A percentile compares a stretch with the other conserved stretches of the same genome.
Evolutionary conservation across 139 green algal species (phyloP).

Genomic region (Haematococcus sp.): DNA sequence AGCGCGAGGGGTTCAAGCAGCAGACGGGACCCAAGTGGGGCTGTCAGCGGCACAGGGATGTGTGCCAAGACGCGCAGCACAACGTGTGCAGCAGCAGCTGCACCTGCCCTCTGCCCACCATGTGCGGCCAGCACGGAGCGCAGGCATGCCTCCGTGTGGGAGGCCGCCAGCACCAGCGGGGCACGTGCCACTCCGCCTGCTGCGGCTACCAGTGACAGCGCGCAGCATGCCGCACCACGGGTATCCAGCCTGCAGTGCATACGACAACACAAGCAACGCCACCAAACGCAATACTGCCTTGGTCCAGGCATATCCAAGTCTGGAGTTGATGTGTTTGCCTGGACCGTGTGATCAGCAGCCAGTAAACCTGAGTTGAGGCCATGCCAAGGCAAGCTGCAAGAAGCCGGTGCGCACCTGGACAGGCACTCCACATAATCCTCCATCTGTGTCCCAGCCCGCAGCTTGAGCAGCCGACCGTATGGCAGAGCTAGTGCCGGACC

Average conservation of each 20-base stretch:
- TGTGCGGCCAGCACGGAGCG: neutral
- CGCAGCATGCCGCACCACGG: neutral
- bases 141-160: neutral
- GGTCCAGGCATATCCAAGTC: neutral
- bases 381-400: too few species aligned
- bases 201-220: neutral
- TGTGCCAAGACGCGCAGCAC: neutral
- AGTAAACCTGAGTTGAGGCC: too few species aligned
- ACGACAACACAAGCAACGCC: too few species aligned
- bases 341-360: too few species aligned
- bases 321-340: neutral
- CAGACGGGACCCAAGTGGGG: neutral
- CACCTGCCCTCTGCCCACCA: neutral
- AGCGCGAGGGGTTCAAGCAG: neutral
- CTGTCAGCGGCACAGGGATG: neutral
- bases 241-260: neutral
- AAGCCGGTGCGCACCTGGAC: neutral
- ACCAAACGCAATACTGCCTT: too few species aligned
- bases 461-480: neutral
- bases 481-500: neutral
- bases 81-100: neutral
- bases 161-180: neutral
- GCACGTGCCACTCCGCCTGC: neutral
- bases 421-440: neutral
- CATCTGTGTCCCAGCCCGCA: neutral